Percentiles rank a stretch among this genome's conserved stretches.
Conservation (phyloP, 176 grass and related monocot genomes). For the Triticum dicoccoides region DNA sequence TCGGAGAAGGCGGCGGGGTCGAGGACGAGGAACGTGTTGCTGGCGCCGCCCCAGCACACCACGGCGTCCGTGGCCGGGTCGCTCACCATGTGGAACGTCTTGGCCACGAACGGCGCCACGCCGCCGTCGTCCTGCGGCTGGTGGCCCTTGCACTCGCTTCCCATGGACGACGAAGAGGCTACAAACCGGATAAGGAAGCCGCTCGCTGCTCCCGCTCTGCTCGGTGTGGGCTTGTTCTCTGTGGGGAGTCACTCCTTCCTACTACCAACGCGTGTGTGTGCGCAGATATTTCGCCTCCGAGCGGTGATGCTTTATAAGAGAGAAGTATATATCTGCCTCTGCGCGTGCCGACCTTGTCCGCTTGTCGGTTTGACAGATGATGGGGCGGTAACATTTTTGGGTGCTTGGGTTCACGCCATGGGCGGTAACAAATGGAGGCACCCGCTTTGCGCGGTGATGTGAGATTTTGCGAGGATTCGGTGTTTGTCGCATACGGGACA, state of each 20-base stretch:
- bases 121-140: not conserved
- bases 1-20: conserved; percentile 59
- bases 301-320: not conserved
- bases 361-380: not conserved
- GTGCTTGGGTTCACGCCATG: not conserved
- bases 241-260: not conserved
- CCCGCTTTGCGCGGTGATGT: conserved; percentile 29
- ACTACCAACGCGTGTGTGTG: not conserved
- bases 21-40: conserved; percentile 56
- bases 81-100: conserved; percentile 70
- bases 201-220: not conserved
- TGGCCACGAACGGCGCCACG: conserved; percentile 51
- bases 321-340: not conserved
- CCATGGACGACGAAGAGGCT: not conserved
- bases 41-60: conserved; percentile 42
- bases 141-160: conserved; percentile 34
- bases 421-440: conserved; percentile 37
- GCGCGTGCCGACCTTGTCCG: conserved; percentile 11
- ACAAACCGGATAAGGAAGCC: conserved; percentile 24
- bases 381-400: not conserved
- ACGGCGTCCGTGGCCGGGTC: conserved; percentile 50
- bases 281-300: conserved; percentile 26
- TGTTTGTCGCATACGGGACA: conserved; percentile 23
- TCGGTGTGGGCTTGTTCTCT: not conserved
- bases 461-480: conserved; percentile 23